Base-by-base conservation (phyloP, 2,329 filamentous ascomycete genomes). In the Xylariales sp. region DNA sequence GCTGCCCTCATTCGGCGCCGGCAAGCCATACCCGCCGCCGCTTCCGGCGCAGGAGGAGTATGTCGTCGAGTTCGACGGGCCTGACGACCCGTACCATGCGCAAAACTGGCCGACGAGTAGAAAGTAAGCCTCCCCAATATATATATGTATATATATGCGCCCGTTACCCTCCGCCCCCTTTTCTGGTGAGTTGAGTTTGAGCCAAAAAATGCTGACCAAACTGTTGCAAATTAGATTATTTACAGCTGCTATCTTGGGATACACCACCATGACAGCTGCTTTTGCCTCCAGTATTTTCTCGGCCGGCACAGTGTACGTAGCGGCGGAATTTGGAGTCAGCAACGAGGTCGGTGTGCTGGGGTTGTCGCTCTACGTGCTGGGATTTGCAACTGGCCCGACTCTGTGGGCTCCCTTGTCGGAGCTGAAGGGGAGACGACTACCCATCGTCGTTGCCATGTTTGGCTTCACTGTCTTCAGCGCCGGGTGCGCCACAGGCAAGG, bases 41-140 rank as follows among this genome's bases (percentile, higher is more conserved):
- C 57, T 90, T 29, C 84, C 85, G 2, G 77, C 81, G 12, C 71
- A 74, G 49, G 85, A 90, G 51, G 79, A 86, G 46, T 91, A 90
- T 54, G 84, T 89, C 1, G 85, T 90, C 29, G 85, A 88, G 60
- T 95, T 95, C 54, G 83, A 90, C 49, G 89, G 88, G 0, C 83
- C 80, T 2, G 74, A 89, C 46, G 89, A 95, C 53, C 88, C 88
- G 3, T 55, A 90, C 43, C 88, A 95, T 60, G 84, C 88, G 1
- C 85, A 91, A 64, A 95, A 95, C 58, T 95, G 89, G 89, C 74
- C 85, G 0, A 54, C 85, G 38, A 76, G 67, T 55, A 90, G 86
- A 68, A 95, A 95, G 79, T 78, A 60, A 54, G 73, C 69, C 4
- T 30, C n/a, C 8, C 23, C 23, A n/a, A 8, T 8, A 8, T 11